These are phyloP conservation scores for Sherardia arvensis DNA, from an alignment of 257 asterid genomes.

Conservation along the genomic window DNA sequence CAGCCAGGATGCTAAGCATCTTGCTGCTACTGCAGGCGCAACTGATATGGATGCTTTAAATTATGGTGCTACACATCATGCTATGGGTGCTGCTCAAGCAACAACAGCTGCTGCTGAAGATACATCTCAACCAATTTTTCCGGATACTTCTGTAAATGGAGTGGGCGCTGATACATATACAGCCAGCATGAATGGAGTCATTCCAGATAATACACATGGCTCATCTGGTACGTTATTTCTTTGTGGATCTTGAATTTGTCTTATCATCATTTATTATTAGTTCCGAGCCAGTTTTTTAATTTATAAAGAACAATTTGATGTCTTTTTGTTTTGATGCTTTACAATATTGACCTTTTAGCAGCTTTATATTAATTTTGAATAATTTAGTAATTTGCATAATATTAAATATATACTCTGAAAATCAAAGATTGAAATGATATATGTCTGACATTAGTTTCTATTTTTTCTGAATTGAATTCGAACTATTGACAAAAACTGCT, in stretches of 20 bases:
- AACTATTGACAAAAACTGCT: too few relatives aligned
- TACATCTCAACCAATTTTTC: constrained; percentile 33
- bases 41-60: constrained; percentile 22
- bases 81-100: constrained; percentile 11
- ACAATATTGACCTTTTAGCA: too few relatives aligned
- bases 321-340: too few relatives aligned
- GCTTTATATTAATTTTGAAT: not conserved
- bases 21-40: constrained; percentile 1
- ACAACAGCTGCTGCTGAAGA: constrained; percentile 25
- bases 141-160: constrained; percentile 41
- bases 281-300: too few relatives aligned
- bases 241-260: too few relatives aligned
- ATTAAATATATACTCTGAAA: too few relatives aligned
- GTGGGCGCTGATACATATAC: constrained; percentile 29
- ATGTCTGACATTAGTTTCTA: not conserved
- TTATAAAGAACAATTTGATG: too few relatives aligned
- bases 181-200: constrained; percentile 47
- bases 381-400: not conserved
- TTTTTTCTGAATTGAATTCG: not conserved
- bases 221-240: constrained; percentile 34
- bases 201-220: constrained; percentile 40
- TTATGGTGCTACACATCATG: constrained; percentile 33
- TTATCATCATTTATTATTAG: too few relatives aligned
- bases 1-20: constrained; percentile 7
- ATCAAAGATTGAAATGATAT: not conserved